Evolutionary conservation across 805 yeast species (phyloP), one percentile per base, ranked within the genome.

Genomic region (Candida sonorensis): DNA sequence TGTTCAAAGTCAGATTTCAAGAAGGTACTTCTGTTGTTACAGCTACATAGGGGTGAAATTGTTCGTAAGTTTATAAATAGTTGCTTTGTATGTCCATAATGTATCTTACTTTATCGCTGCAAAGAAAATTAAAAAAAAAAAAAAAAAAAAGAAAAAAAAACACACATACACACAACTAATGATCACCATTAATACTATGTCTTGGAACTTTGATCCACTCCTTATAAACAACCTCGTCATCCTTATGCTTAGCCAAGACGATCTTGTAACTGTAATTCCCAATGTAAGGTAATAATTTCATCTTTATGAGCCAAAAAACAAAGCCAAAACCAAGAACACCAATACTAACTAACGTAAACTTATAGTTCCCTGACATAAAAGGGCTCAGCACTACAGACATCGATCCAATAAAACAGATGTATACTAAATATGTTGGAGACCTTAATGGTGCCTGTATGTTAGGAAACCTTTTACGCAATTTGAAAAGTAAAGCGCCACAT

Each of bases 11-110:
- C 2, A 68, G 96, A 45, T 90, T 92, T 59, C 95, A 88, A 53
- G 97, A 92, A 45, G 97, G 98, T 45, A 90, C 96, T 0, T 86
- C 96, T 14, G 87, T 86, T 23, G 97, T 88, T 2, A 76, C 83
- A 27, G 72, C 79, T 5, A 74, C 80, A 70, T 78, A 31, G 40
- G 11, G 3, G 6, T 10, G 12, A 10, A 17, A 27, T 4, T n/a
- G 12, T 26, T 15, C n/a, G 23, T 18, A 9, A 18, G 8, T 18
- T n/a, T 18, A n/a, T 21, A 9, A 5, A 10, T 6, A 10, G 15
- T 19, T 18, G 17, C 10, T 12, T 21, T 7, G 22, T 30, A 22
- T 16, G 15, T 11, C n/a, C 9, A 5, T 17, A 14, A 25, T n/a
- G n/a, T n/a, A n/a, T n/a, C n/a, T n/a, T n/a, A n/a, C n/a, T n/a